phyloP scores from a whole-genome alignment of 2,329 filamentous ascomycete genomes.

The Verticillium zaregamsianum region DNA sequence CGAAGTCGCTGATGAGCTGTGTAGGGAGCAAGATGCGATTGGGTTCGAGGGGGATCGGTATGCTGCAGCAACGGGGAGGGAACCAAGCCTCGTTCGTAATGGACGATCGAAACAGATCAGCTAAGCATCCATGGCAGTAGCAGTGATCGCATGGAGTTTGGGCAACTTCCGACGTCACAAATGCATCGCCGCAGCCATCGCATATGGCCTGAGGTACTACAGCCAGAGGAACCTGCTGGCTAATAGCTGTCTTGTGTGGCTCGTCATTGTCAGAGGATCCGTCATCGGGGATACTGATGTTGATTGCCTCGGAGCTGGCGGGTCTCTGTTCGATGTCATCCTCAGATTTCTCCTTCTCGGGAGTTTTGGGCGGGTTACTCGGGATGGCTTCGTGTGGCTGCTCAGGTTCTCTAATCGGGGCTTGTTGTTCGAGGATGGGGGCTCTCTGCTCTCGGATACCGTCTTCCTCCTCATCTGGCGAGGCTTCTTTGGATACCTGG shows the following conservation, averaged over 20 bases:
- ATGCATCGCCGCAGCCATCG: background rate
- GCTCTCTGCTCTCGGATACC: too few relatives aligned
- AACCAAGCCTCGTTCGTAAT: slow-evolving; percentile 47
- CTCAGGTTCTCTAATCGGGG: too few relatives aligned
- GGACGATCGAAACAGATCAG: slow-evolving; percentile 35
- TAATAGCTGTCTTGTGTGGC: background rate
- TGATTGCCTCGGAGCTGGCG: too few relatives aligned
- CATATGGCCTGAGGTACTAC: background rate
- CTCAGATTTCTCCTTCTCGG: too few relatives aligned
- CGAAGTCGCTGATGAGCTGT: slow-evolving; percentile 29
- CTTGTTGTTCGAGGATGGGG: too few relatives aligned
- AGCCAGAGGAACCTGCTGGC: slow-evolving; percentile 2
- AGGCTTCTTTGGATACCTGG: too few relatives aligned
- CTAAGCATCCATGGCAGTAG: slow-evolving; percentile 48
- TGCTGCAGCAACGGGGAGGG: slow-evolving; percentile 49
- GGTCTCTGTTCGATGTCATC: too few relatives aligned
- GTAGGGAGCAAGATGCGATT: slow-evolving; percentile 30
- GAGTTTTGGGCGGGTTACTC: too few relatives aligned
- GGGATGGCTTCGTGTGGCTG: too few relatives aligned
- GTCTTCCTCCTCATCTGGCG: too few relatives aligned
- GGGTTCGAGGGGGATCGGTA: slow-evolving; percentile 31
- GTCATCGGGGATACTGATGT: too few relatives aligned
- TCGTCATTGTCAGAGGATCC: too few relatives aligned
- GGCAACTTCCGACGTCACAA: slow-evolving; percentile 1
- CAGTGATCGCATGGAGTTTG: slow-evolving; percentile 35